Conservation (phyloP, 441 rosid genomes). For the Flueggea neowawraea region DNA sequence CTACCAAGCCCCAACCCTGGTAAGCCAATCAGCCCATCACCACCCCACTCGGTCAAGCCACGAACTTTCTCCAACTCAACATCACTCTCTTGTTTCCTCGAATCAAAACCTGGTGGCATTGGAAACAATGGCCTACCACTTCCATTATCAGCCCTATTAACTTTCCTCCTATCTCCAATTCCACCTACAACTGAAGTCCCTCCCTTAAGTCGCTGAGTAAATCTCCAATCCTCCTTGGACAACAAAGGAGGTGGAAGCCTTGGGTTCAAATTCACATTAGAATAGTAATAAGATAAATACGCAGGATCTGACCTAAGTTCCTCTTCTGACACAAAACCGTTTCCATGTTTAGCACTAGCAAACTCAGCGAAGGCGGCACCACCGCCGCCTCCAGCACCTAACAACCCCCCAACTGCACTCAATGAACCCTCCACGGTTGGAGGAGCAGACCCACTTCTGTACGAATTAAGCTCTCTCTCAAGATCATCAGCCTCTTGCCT, state of each 20-base stretch:
- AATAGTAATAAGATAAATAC: constrained; percentile 72
- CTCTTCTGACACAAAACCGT: constrained; percentile 55
- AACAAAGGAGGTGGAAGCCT: constrained; percentile 96
- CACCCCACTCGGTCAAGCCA: constrained; percentile 71
- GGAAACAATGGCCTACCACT: constrained; percentile 58
- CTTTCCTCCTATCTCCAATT: constrained; percentile 80
- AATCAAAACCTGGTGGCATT: constrained; percentile 86
- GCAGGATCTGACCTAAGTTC: constrained; percentile 93
- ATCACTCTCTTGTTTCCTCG: constrained; percentile 56
- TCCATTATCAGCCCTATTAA: constrained; percentile 42
- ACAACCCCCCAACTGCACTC: constrained; percentile 72
- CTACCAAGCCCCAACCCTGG: constrained; percentile 67
- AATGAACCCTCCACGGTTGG: constrained; percentile 94
- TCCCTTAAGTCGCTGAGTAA: constrained; percentile 79
- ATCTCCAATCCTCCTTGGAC: constrained; percentile 89
- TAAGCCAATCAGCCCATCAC: constrained; percentile 85
- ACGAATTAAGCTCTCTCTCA: constrained; percentile 75
- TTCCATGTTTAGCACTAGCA: constrained; percentile 39
- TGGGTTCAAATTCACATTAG: constrained; percentile 87
- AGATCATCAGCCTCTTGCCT: constrained; percentile 67
- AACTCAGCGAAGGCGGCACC: constrained; percentile 42
- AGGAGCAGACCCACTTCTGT: constrained; percentile 96
- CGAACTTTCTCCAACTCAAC: constrained; percentile 33
- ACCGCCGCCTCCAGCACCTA: constrained; percentile 37
- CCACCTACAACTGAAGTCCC: constrained; percentile 61